Evolutionary conservation across 2,329 filamentous ascomycete species (phyloP).

Genomic region (Sordariomycetes sp.): DNA sequence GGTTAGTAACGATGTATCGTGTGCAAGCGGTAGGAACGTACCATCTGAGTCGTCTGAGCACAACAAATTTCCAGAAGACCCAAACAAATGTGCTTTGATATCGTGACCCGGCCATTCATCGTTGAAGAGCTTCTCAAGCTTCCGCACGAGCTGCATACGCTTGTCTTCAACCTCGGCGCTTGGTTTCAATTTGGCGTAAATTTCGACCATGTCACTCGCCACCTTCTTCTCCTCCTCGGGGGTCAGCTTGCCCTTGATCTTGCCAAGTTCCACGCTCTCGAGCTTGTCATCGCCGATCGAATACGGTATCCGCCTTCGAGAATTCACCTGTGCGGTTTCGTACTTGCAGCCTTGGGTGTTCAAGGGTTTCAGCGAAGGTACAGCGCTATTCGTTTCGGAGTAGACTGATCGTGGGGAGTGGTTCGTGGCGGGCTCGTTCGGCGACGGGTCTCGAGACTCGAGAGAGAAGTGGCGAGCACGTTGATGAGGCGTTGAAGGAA

Average conservation of each 20-base stretch:
- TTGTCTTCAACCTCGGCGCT: slow-evolving; percentile 70
- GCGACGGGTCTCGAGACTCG: slow-evolving; percentile 71
- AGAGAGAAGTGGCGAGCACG: slow-evolving; percentile 75
- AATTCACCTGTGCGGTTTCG: slow-evolving; percentile 76
- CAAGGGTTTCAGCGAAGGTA: slow-evolving; percentile 59
- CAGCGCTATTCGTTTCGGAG: slow-evolving; percentile 72
- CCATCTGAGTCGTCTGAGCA: slow-evolving; percentile 95
- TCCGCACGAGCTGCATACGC: slow-evolving; percentile 68
- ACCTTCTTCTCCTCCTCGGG: slow-evolving; percentile 67
- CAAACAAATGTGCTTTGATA: slow-evolving; percentile 88
- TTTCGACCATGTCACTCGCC: slow-evolving; percentile 71
- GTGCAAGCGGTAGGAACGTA: slow-evolving; percentile 33
- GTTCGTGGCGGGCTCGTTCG: slow-evolving; percentile 57
- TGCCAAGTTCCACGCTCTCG: slow-evolving; percentile 51
- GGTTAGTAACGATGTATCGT: slow-evolving; percentile 18
- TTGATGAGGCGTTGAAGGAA: slow-evolving; percentile 89
- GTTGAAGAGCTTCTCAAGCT: slow-evolving; percentile 82
- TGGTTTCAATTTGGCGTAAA: slow-evolving; percentile 80
- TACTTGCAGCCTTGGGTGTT: slow-evolving; percentile 63
- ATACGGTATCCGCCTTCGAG: slow-evolving; percentile 84
- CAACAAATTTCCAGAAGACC: slow-evolving; percentile 91
- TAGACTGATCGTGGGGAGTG: slow-evolving; percentile 86
- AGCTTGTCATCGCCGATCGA: slow-evolving; percentile 74
- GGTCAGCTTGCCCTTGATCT: slow-evolving; percentile 61
- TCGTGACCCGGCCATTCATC: slow-evolving; percentile 85